These are phyloP conservation scores for Rachicladosporium sp. DNA, from an alignment of 2,329 filamentous ascomycete genomes.

Conservation along the genomic window DNA sequence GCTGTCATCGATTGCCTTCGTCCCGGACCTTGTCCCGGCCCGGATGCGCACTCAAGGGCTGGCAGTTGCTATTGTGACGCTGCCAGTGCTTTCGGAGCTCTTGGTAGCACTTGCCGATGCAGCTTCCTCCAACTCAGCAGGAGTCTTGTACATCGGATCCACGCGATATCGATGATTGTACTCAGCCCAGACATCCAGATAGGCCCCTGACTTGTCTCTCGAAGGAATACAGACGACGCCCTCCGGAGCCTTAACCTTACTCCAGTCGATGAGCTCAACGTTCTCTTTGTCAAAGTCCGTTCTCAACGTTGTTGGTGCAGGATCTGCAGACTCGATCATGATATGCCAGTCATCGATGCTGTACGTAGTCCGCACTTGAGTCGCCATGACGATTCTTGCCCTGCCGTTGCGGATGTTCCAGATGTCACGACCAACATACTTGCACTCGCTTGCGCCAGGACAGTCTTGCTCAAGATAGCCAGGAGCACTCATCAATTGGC, in stretches of 20 bases:
- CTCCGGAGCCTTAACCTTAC: background rate
- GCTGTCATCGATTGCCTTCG: too few species aligned
- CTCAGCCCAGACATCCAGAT: slow-evolving; percentile 1
- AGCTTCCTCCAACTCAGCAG: background rate
- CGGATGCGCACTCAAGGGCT: too few species aligned
- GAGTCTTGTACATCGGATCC: slow-evolving; percentile 1
- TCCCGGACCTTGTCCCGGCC: too few species aligned
- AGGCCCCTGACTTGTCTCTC: background rate
- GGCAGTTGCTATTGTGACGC: too few species aligned
- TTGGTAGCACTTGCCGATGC: slow-evolving; percentile 7
- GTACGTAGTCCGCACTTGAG: slow-evolving; percentile 2
- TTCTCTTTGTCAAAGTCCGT: background rate
- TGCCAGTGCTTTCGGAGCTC: too few species aligned
- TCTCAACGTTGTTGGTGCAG: background rate
- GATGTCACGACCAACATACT: slow-evolving; percentile 4
- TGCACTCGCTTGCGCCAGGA: slow-evolving; percentile 5
- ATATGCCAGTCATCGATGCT: slow-evolving; percentile 1
- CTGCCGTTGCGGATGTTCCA: slow-evolving; percentile 4
- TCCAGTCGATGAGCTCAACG: slow-evolving; percentile 3
- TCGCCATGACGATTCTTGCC: slow-evolving; percentile 2
- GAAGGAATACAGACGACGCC: slow-evolving; percentile 3
- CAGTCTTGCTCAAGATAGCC: slow-evolving; percentile 4
- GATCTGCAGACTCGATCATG: background rate
- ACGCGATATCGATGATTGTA: slow-evolving; percentile 1
- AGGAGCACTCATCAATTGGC: slow-evolving; percentile 1